Evolutionary conservation across 345 rosid genomes (phyloP).

Genomic region (Draba incana): DNA sequence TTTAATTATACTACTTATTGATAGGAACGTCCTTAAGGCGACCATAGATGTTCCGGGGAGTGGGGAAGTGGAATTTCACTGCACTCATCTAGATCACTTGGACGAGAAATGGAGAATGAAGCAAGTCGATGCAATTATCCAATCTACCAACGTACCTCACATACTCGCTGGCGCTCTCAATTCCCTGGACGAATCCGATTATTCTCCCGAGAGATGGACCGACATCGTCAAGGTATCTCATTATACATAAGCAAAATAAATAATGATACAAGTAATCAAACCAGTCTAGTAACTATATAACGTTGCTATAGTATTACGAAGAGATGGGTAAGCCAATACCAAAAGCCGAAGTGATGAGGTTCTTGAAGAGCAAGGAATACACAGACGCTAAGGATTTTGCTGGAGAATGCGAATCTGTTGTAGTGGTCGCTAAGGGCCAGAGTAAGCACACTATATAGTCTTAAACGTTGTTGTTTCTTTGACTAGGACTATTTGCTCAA

Average conservation of each 20-base stretch:
- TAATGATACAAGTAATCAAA: not conserved
- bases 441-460: slow-evolving; percentile 45
- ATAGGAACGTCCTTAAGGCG: slow-evolving; percentile 87
- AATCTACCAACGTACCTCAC: slow-evolving; percentile 64
- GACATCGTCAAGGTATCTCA: slow-evolving; percentile 74
- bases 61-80: slow-evolving; percentile 88
- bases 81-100: slow-evolving; percentile 90
- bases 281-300: slow-evolving; percentile 2
- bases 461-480: not conserved
- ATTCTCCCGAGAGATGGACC: slow-evolving; percentile 80
- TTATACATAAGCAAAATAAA: too few relatives aligned
- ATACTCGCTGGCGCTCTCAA: slow-evolving; percentile 85
- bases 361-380: slow-evolving; percentile 70
- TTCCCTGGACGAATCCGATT: slow-evolving; percentile 82
- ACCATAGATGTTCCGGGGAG: slow-evolving; percentile 69
- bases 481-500: not conserved
- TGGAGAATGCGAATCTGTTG: slow-evolving; percentile 91
- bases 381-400: slow-evolving; percentile 87
- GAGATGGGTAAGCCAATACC: slow-evolving; percentile 97
- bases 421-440: slow-evolving; percentile 94
- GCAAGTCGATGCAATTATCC: slow-evolving; percentile 76
- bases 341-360: slow-evolving; percentile 83
- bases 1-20: not conserved
- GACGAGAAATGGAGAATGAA: slow-evolving; percentile 96
- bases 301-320: slow-evolving; percentile 66